phyloP scores from a whole-genome alignment of 352 stramenopile genomes.

The Phytophthora nicotianae region DNA sequence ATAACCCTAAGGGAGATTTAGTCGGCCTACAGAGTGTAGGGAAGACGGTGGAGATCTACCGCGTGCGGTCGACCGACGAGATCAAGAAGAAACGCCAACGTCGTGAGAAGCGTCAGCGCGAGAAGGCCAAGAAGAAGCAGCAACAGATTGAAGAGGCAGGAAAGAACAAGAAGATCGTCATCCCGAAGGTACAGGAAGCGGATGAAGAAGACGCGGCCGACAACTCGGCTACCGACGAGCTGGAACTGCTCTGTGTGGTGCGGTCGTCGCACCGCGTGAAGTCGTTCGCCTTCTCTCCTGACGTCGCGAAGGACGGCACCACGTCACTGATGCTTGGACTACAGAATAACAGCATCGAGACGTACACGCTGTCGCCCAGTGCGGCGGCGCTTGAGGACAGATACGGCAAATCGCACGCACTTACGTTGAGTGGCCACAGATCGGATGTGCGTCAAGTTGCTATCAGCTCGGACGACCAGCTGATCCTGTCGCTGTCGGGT shows the following conservation, averaged over 20 bases:
- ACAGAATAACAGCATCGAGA: conserved; percentile 93
- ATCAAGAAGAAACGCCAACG: conserved; percentile 94
- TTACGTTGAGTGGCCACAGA: conserved; percentile 89
- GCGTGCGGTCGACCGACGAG: conserved; percentile 79
- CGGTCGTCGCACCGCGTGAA: conserved; percentile 87
- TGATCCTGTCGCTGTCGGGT: conserved; percentile 89
- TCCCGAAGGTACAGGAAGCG: conserved; percentile 30
- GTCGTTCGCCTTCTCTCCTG: conserved; percentile 86
- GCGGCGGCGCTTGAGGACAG: conserved; percentile 67
- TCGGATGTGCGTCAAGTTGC: conserved; percentile 91
- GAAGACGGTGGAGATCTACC: conserved; percentile 93
- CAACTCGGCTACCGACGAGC: conserved; percentile 80
- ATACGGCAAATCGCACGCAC: conserved; percentile 66
- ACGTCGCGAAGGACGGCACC: conserved; percentile 82
- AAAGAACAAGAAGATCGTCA: conserved; percentile 40
- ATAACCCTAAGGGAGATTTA: conserved; percentile 62
- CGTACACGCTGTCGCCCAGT: conserved; percentile 74
- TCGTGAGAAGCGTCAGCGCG: conserved; percentile 84
- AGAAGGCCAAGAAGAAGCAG: conserved; percentile 88
- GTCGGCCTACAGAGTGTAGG: conserved; percentile 81
- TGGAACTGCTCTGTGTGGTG: conserved; percentile 88
- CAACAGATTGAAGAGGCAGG: conserved; percentile 33
- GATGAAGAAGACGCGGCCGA: conserved; percentile 61
- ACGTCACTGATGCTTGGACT: conserved; percentile 87
- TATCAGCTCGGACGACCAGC: conserved; percentile 89